Base-by-base conservation (phyloP, 148 eudicot species). In the Tetragonia tetragonoides region DNA sequence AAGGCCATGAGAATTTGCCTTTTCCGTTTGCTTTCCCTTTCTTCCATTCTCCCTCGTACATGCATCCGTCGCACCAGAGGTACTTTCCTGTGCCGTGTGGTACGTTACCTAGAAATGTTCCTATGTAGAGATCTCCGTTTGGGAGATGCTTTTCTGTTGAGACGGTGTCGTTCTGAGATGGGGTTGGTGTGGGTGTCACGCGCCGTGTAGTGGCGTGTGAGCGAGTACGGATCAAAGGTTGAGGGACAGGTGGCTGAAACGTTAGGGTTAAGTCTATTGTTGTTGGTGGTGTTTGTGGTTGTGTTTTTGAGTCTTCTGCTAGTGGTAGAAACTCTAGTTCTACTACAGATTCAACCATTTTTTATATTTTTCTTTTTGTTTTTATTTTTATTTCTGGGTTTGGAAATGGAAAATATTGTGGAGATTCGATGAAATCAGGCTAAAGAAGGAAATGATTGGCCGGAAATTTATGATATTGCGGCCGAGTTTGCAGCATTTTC, bases 1-100 rank as follows among this genome's bases (percentile, higher is more conserved):
- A 92, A 0, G 99, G 94, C 99, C 99, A 95, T 6, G 96, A 91
- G 66, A 95, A 93, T 77, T 85, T 91, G 3, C 99, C 99, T n/a
- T 88, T 91, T 0, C 99, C 99, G 21, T 77, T 79, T n/a, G 96
- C 97, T 42, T 90, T 93, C 0, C 99, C 99, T 56, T 84, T 87
- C 77, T 83, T 90, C 99, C 99, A 95, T 16, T 93, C 92, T 0
- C 99, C 99, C 60, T 91, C 94, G 71, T 95, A 93, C 97, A 95
- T 93, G 44, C 99, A 95, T 70, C 99, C 99, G 73, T 95, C 99
- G 0, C 80, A 40, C 99, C 99, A 95, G 28, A 95, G 66, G 59
- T 95, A 95, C 89, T 93, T 95, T 1, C 99, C 99, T 1, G 74
- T 78, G 21, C 97, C 99, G 70, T 91, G 84, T 0, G 99, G 99